phyloP scores from a whole-genome alignment of 148 eudicot genomes.

The Chenopodium quinoa region DNA sequence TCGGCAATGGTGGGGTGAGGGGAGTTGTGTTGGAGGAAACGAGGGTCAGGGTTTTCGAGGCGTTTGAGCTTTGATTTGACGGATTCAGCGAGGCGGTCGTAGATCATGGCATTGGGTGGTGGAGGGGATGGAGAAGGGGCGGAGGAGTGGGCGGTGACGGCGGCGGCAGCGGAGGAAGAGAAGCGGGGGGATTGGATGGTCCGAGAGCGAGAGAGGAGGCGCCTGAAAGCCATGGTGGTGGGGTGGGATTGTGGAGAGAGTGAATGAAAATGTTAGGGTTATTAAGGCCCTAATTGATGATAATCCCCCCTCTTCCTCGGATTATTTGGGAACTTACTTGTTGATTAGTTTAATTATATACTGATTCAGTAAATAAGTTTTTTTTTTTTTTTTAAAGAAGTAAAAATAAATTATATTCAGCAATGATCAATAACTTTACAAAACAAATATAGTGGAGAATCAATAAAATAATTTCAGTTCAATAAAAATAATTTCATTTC shows the following conservation, averaged over 20 bases:
- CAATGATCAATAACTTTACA: too few relatives aligned
- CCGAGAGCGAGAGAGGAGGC: slow-evolving; percentile 41
- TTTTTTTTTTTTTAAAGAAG: too few relatives aligned
- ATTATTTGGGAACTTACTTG: too few relatives aligned
- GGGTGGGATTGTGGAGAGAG: neutral
- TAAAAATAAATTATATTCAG: too few relatives aligned
- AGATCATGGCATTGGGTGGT: slow-evolving; percentile 51
- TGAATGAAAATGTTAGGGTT: neutral
- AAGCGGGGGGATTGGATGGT: slow-evolving; percentile 19
- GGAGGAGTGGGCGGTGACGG: slow-evolving; percentile 29
- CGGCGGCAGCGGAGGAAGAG: slow-evolving; percentile 35
- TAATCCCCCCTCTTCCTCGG: neutral
- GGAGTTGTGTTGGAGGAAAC: slow-evolving; percentile 60
- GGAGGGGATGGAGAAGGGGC: slow-evolving; percentile 30
- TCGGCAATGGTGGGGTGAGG: slow-evolving; percentile 58
- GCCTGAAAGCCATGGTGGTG: slow-evolving; percentile 53
- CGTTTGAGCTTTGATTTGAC: slow-evolving; percentile 51
- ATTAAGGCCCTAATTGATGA: neutral
- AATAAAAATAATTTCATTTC: too few relatives aligned
- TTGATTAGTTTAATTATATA: too few relatives aligned
- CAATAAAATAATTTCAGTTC: too few relatives aligned
- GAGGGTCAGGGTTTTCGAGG: slow-evolving; percentile 51
- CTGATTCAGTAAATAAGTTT: too few relatives aligned
- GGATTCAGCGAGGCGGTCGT: slow-evolving; percentile 68
- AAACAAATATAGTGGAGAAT: too few relatives aligned